Conservation (phyloP, 208 protist genomes). For the Leishmania major region DNA sequence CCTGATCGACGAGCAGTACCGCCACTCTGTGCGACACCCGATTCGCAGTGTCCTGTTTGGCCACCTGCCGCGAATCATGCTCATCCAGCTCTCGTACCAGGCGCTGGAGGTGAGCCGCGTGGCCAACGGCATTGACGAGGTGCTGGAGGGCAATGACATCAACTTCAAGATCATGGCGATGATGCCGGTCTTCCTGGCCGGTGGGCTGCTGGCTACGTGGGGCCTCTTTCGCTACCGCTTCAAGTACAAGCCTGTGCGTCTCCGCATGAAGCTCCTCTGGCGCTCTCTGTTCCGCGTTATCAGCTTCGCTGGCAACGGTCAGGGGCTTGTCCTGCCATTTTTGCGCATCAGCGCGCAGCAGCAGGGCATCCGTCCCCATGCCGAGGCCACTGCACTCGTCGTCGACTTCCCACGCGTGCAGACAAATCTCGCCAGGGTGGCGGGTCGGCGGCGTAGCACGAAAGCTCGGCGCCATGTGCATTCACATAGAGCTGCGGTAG, state of each 20-base stretch:
- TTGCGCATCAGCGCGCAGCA: background rate
- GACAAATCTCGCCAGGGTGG: background rate
- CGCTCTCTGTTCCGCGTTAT: conserved; percentile 64
- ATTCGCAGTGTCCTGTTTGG: conserved; percentile 69
- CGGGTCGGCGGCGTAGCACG: background rate
- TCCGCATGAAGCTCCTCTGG: conserved; percentile 69
- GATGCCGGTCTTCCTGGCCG: conserved; percentile 51
- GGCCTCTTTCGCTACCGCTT: conserved; percentile 33
- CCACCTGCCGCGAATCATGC: conserved; percentile 65
- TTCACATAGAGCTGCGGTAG: background rate
- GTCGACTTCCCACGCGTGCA: background rate
- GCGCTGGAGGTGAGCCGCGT: conserved; percentile 77
- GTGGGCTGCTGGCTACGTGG: conserved; percentile 32
- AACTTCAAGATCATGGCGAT: conserved; percentile 86
- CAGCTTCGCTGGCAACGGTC: conserved; percentile 39
- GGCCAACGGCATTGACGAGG: conserved; percentile 78
- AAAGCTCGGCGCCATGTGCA: background rate
- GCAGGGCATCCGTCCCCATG: background rate
- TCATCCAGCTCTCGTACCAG: conserved; percentile 76
- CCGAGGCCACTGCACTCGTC: background rate
- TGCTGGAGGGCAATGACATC: conserved; percentile 79
- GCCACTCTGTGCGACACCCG: conserved; percentile 62
- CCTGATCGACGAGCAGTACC: conserved; percentile 71
- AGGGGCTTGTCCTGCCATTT: conserved; percentile 15
- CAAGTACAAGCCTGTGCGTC: conserved; percentile 42